Conservation (phyloP, 768 basidiomycete species). For the Coprinellus micaceus region DNA sequence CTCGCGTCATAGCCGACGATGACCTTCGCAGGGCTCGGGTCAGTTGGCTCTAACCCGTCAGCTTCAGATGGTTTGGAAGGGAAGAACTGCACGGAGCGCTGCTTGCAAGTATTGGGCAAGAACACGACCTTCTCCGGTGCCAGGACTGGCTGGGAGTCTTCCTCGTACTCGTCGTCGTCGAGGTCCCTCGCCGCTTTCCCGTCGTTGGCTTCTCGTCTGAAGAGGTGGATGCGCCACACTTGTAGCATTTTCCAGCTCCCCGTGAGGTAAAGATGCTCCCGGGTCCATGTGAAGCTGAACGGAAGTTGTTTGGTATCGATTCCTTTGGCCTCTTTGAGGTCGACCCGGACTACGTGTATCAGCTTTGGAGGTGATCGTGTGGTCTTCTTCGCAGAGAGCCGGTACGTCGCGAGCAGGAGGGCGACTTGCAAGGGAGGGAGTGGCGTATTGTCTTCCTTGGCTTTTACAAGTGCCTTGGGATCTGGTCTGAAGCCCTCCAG, state of each 20-base stretch:
- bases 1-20: background rate
- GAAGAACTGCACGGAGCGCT: slow-evolving; percentile 2
- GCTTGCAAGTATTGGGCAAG: slow-evolving; percentile 2
- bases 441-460: background rate
- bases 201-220: slow-evolving; percentile 3
- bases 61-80: background rate
- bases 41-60: background rate
- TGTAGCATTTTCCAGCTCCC: slow-evolving; percentile 12
- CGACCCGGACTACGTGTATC: slow-evolving; percentile 15
- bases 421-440: slow-evolving; percentile 16
- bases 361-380: slow-evolving; percentile 17
- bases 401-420: slow-evolving; percentile 20
- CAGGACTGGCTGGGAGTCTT: background rate
- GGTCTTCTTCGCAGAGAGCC: slow-evolving; percentile 16
- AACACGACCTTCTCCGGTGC: background rate
- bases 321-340: slow-evolving; percentile 8
- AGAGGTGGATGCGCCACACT: slow-evolving; percentile 21
- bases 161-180: background rate
- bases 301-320: slow-evolving; percentile 21
- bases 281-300: slow-evolving; percentile 24
- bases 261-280: slow-evolving; percentile 21
- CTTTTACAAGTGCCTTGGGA: background rate
- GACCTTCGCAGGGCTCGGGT: background rate
- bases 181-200: background rate
- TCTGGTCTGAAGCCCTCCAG: slow-evolving; percentile 19